Conservation (phyloP, 192 early-diverging fungal genomes). For the Chytriomyces sp. region DNA sequence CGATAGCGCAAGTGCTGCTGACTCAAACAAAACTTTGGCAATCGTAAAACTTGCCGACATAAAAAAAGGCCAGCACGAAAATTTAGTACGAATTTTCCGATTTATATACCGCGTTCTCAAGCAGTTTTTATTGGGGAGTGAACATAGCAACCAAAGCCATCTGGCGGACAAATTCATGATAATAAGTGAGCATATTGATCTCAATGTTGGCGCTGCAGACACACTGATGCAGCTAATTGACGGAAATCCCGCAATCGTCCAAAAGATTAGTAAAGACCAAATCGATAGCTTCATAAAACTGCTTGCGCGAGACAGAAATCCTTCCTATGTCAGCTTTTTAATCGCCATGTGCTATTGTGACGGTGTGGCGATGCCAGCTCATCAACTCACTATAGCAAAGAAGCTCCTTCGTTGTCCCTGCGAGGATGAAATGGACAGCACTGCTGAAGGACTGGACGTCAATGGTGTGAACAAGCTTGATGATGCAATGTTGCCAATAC, state of each 20-base stretch:
- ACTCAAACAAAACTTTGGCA: background rate
- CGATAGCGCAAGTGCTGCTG: background rate
- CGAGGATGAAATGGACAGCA: background rate
- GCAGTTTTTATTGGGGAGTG: slow-evolving; percentile 38
- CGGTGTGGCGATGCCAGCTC: slow-evolving; percentile 24
- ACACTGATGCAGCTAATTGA: slow-evolving; percentile 42
- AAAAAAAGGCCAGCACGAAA: slow-evolving; percentile 19
- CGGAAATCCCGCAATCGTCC: slow-evolving; percentile 36
- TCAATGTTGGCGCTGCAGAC: slow-evolving; percentile 44
- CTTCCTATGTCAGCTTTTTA: slow-evolving; percentile 39
- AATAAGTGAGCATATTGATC: slow-evolving; percentile 31
- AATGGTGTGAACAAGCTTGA: background rate
- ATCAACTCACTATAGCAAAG: slow-evolving; percentile 37
- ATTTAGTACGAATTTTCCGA: slow-evolving; percentile 15
- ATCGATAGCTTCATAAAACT: slow-evolving; percentile 33
- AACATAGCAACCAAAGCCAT: slow-evolving; percentile 40
- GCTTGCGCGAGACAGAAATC: slow-evolving; percentile 31
- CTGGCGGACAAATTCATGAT: slow-evolving; percentile 39
- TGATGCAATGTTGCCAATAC: background rate
- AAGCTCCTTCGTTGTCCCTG: background rate
- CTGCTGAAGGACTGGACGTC: background rate
- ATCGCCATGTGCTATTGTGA: slow-evolving; percentile 42
- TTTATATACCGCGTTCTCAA: slow-evolving; percentile 36
- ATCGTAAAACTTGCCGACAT: slow-evolving; percentile 16
- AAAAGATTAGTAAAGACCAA: slow-evolving; percentile 24